Evolutionary conservation across 2,329 filamentous ascomycete species (phyloP), one percentile per base, ranked within the genome.

Genomic region (Lachnum nothofagi): DNA sequence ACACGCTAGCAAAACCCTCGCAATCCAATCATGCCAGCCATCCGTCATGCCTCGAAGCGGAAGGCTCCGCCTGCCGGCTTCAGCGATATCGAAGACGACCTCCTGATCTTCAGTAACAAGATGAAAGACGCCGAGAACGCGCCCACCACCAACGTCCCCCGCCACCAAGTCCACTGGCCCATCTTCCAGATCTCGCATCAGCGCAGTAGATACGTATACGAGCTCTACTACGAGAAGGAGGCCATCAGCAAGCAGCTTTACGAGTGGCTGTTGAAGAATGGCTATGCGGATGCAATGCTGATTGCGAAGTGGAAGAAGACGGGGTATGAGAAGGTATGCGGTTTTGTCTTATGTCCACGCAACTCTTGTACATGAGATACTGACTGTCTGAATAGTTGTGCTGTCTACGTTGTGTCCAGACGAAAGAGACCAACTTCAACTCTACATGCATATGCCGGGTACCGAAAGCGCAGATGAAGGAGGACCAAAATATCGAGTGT

Each of bases 301-400:
- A 97, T 98, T 65, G 93, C 93, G 12, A 98, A 98, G 73, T 98
- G 93, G 93, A 98, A 98, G 81, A 98, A 98, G 74, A 87, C 94
- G 64, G 93, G 93, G 14, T 98, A 98, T 64, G 93, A 98, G 70
- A 96, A 97, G 83, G 88, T 88, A 68, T 44, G 76, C 53, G 29
- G 27, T 12, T 48, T 41, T 44, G 3, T 35, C 41, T 35, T 23
- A 67, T 5, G 23, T 25, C 35, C 5, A 48, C 35, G 35, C 27
- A 16, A 17, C 38, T 34, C 16, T 19, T 16, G 27, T 33, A 31
- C 20, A 7, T 10, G n/a, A 34, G 27, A 35, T n/a, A 42, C 9
- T 24, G 12, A 51, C 54, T 56, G 51, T 49, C 25, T 54, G 38
- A 46, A 27, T 63, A 93, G 87, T 73, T 98, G 37, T 98, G 93